Base-by-base conservation (phyloP, 345 rosid genomes). In the Citrus sp. region DNA sequence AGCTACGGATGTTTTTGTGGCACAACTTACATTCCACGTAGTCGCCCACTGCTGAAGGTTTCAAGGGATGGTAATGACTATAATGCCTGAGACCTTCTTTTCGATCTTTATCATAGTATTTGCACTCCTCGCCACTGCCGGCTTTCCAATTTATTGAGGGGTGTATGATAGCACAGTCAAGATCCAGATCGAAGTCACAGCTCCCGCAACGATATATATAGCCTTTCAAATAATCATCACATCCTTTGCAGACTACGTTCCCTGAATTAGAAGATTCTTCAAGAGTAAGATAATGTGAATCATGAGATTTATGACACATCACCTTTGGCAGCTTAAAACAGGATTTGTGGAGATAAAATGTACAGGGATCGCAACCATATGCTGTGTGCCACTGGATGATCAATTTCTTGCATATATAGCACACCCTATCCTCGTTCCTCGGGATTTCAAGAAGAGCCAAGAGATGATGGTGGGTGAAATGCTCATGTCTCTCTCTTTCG, bases 381-480 rank as follows among this genome's bases (percentile, higher is more conserved):
- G 21, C 56, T 51, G 21, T 19, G 1, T 51, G 56, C 21, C 0
- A 0, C 55, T 51, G 21, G 56, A 16, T 10, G 49, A 42, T 51
- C 21, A 51, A 51, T 16, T 51, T 51, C 3, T 0, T 51, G 21
- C 21, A 8, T 18, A 18, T 18, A 1, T 51, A 51, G 21, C 56
- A 51, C 0, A 0, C 35, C 35, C 0, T 34, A 0, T 34, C 35
- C 0, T 51, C 16, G 2, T 49, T 14, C 2, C 0, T 49, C 5
- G 0, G 0, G 55, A 2, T 1, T 4, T 14, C 55, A 51, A 51
- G 56, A 4, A 51, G 56, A 51, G 14, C 18, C 56, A 51, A 51
- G 18, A 51, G 6, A 51, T 18, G 21, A 16, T 1, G 5, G 56
- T 51, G 56, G 21, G 4, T 13, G 56, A 51, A 51, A 51, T 51